These are phyloP conservation scores for Ophiostoma australiae DNA, from an alignment of 2,329 filamentous ascomycete species.

Conservation along the genomic window DNA sequence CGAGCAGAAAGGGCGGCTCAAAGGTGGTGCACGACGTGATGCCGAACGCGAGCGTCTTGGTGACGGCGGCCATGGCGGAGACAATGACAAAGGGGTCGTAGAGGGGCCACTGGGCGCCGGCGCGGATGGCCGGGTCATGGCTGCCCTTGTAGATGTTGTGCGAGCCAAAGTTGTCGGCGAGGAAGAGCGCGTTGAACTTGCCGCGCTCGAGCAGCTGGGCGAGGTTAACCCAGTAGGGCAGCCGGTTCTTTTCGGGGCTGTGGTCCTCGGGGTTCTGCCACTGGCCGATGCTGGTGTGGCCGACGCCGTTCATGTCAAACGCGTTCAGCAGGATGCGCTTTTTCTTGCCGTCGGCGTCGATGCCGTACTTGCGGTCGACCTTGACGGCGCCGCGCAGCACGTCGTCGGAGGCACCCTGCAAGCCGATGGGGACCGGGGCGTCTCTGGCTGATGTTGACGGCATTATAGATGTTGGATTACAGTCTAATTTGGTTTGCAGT, in stretches of 20 bases:
- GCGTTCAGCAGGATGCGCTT: slow-evolving; percentile 25
- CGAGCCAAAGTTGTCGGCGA: slow-evolving; percentile 22
- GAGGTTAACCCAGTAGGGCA: slow-evolving; percentile 22
- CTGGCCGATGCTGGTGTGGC: slow-evolving; percentile 22
- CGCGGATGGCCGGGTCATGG: slow-evolving; percentile 20
- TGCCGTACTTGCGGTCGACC: slow-evolving; percentile 19
- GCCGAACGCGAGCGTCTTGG: slow-evolving; percentile 24
- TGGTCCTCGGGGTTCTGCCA: slow-evolving; percentile 25
- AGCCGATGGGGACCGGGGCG: slow-evolving; percentile 15
- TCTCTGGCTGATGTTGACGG: slow-evolving; percentile 5
- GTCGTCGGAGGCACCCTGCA: slow-evolving; percentile 15
- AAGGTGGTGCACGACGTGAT: slow-evolving; percentile 23
- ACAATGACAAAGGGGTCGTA: slow-evolving; percentile 23
- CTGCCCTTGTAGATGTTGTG: slow-evolving; percentile 22
- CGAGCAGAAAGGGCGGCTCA: slow-evolving; percentile 21
- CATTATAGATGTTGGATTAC: neutral
- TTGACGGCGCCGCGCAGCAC: slow-evolving; percentile 17
- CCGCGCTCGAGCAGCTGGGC: slow-evolving; percentile 20
- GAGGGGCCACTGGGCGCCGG: slow-evolving; percentile 20
- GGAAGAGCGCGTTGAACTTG: slow-evolving; percentile 21
- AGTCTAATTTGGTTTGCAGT: neutral
- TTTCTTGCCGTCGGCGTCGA: slow-evolving; percentile 19
- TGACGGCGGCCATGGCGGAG: slow-evolving; percentile 26
- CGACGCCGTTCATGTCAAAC: slow-evolving; percentile 25
- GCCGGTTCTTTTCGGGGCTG: slow-evolving; percentile 18